These are phyloP conservation scores for Neoscytalidium dimidiatum DNA, from an alignment of 2,329 filamentous ascomycete species.

Conservation along the genomic window DNA sequence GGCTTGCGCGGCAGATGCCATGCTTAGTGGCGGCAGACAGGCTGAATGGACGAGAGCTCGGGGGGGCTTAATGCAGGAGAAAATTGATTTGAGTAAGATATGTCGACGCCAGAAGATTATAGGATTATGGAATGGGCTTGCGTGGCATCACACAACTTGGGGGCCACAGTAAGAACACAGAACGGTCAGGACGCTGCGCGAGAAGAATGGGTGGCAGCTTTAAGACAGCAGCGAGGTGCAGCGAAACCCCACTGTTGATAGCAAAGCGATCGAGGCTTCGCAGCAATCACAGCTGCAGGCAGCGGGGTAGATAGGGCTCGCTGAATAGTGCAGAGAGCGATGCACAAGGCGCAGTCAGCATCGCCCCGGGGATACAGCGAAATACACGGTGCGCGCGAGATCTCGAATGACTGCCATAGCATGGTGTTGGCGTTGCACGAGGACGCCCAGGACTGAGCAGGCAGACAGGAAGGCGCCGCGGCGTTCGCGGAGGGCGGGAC, in stretches of 20 bases:
- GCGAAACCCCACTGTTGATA: constrained; percentile 12
- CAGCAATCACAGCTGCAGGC: neutral
- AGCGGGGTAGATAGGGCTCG: neutral
- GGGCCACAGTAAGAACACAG: neutral
- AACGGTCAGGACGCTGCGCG: neutral
- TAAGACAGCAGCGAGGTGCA: neutral
- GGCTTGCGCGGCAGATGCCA: neutral
- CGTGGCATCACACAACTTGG: neutral
- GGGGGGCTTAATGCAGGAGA: neutral
- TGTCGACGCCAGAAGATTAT: neutral
- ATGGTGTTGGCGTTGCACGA: neutral
- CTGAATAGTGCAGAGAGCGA: neutral
- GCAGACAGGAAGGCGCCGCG: neutral
- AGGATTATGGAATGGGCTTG: neutral
- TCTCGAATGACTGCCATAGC: neutral
- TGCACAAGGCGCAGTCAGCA: neutral
- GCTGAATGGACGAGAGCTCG: neutral
- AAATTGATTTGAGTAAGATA: neutral
- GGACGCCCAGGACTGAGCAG: neutral
- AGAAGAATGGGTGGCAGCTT: neutral
- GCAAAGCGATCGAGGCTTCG: neutral
- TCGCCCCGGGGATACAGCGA: neutral
- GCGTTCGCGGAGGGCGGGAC: neutral
- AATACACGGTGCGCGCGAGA: neutral
- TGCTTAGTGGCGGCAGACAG: neutral